phyloP scores from a whole-genome alignment of 306 rosid species.

The Cucurbita maxima region DNA sequence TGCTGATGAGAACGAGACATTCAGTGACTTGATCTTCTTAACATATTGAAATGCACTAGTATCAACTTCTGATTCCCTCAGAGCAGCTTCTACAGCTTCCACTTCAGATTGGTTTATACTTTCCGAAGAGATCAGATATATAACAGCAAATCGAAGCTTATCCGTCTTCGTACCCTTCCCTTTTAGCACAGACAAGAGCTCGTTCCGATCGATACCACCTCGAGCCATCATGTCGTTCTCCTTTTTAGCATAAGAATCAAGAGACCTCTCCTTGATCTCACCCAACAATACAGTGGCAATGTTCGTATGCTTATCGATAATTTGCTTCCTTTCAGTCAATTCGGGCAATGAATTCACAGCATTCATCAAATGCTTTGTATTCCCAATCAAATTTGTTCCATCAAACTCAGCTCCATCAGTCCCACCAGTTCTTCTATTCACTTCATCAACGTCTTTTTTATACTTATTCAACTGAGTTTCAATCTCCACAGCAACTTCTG shows the following conservation, averaged over 20 bases:
- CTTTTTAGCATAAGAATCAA: constrained; percentile 81
- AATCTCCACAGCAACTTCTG: constrained; percentile 92
- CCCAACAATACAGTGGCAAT: constrained; percentile 85
- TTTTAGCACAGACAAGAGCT: constrained; percentile 50
- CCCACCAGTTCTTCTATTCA: constrained; percentile 81
- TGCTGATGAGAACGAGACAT: constrained; percentile 68
- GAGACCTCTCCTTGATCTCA: constrained; percentile 91
- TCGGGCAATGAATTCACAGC: constrained; percentile 95
- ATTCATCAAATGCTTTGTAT: constrained; percentile 92
- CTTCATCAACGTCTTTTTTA: constrained; percentile 93
- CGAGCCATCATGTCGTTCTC: constrained; percentile 85
- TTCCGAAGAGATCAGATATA: constrained; percentile 77
- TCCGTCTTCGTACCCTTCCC: constrained; percentile 86
- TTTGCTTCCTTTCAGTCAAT: constrained; percentile 82
- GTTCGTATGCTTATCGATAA: constrained; percentile 92
- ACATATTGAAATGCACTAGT: constrained; percentile 87
- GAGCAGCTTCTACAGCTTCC: constrained; percentile 72
- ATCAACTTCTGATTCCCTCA: constrained; percentile 73
- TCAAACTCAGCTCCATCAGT: constrained; percentile 71
- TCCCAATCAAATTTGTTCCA: constrained; percentile 85
- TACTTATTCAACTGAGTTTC: constrained; percentile 77
- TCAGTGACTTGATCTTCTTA: constrained; percentile 82
- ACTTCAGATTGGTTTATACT: constrained; percentile 63
- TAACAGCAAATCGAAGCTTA: constrained; percentile 87
- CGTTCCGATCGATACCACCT: constrained; percentile 76